These are phyloP conservation scores for Neurospora tetrasperma DNA, from an alignment of 495 filamentous ascomycete genomes.

Conservation along the genomic window DNA sequence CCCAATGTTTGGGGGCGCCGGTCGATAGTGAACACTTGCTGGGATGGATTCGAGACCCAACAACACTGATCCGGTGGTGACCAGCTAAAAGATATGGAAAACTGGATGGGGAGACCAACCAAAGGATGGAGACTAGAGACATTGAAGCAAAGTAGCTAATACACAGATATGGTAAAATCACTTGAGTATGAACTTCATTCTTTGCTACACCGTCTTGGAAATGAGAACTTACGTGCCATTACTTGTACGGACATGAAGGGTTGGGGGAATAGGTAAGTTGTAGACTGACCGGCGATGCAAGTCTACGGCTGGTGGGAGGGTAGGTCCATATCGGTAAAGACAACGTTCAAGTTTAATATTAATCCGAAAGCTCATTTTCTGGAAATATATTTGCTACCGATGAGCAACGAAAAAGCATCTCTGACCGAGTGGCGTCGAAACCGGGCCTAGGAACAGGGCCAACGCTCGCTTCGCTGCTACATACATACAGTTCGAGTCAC, in stretches of 20 bases:
- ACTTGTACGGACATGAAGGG: too few relatives aligned
- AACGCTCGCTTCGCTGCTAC: background rate
- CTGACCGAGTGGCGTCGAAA: background rate
- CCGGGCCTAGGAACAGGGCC: background rate
- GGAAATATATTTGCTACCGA: background rate
- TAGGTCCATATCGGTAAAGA: background rate
- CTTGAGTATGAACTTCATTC: background rate
- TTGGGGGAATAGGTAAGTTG: background rate
- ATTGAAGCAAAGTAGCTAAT: background rate
- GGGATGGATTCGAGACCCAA: background rate
- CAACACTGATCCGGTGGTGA: background rate
- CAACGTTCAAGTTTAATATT: background rate
- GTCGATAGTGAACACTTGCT: background rate
- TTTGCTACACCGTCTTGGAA: background rate
- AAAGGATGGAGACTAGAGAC: background rate
- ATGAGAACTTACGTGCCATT: background rate
- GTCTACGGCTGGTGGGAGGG: background rate
- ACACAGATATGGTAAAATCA: background rate
- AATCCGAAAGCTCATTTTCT: background rate
- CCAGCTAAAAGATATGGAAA: background rate
- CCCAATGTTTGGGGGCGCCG: background rate
- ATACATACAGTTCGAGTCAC: background rate
- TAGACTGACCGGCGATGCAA: background rate
- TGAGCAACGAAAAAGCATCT: background rate
- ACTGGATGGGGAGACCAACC: background rate